Conservation (phyloP, 768 basidiomycete genomes). For the Pleurotus sapidus region DNA sequence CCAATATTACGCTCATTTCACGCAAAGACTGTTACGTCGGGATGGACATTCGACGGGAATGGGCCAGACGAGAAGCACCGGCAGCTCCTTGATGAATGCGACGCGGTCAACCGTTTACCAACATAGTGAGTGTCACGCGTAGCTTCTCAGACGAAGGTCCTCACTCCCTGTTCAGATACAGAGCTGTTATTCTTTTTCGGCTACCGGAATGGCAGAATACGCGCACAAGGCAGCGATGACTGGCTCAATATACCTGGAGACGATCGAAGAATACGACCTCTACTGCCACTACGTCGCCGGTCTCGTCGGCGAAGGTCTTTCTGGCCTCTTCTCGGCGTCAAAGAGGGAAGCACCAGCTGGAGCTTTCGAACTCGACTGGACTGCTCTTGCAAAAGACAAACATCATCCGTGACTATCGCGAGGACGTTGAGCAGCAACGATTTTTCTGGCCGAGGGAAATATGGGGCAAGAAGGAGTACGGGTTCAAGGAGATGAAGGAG, state of each 20-base stretch:
- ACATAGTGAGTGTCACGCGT: constrained; percentile 47
- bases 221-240: constrained; percentile 77
- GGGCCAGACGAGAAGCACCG: constrained; percentile 90
- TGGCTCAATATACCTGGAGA: constrained; percentile 66
- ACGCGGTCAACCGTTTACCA: constrained; percentile 61
- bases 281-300: constrained; percentile 99
- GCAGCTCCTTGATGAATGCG: constrained; percentile 80
- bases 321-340: constrained; percentile 82
- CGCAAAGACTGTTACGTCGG: constrained; percentile 71
- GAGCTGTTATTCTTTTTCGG: constrained; percentile 83
- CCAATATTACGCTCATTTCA: constrained; percentile 83
- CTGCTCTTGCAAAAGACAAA: constrained; percentile 96
- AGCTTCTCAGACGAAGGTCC: constrained; percentile 3
- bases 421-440: constrained; percentile 81
- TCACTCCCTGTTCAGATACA: constrained; percentile 46
- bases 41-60: constrained; percentile 81
- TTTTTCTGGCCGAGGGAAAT: constrained; percentile 96
- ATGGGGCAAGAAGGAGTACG: constrained; percentile 65
- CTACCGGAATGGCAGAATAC: constrained; percentile 93
- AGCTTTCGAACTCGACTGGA: constrained; percentile 93
- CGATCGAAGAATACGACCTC: constrained; percentile 86
- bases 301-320: constrained; percentile 94
- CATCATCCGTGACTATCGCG: constrained; percentile 92
- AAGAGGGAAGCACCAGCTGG: constrained; percentile 83
- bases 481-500: constrained; percentile 70